A percentile compares a stretch with the other conserved stretches of the same genome.
These are phyloP conservation scores for Penicillium silybi DNA, from an alignment of 495 filamentous ascomycete genomes.

Conservation along the genomic window DNA sequence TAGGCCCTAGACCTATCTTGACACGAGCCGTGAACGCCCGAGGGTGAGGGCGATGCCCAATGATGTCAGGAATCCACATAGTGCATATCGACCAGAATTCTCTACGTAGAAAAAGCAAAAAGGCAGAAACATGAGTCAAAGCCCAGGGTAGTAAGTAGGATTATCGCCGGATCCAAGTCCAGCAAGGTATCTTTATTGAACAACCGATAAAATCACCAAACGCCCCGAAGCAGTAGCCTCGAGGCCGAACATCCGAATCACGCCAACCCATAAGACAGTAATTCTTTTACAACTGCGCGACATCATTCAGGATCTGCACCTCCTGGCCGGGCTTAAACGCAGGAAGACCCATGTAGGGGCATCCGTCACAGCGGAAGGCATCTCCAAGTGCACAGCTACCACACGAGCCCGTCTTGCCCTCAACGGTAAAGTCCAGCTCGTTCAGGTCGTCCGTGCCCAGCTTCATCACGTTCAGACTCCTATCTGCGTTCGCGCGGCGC, in stretches of 20 bases:
- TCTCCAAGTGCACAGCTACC: conserved; percentile 91
- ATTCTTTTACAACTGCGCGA: conserved; percentile 66
- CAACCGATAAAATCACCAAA: conserved; percentile 1
- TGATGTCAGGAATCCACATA: conserved; percentile 5
- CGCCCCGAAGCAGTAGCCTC: background rate
- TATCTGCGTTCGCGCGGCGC: conserved; percentile 59
- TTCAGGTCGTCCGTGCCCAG: conserved; percentile 71
- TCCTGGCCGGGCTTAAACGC: conserved; percentile 97
- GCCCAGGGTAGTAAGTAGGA: background rate
- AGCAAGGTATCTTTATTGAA: conserved; percentile 12
- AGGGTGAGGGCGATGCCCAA: conserved; percentile 2
- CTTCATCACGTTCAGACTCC: conserved; percentile 60
- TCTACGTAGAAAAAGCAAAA: background rate
- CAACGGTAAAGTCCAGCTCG: conserved; percentile 90
- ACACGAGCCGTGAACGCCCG: background rate
- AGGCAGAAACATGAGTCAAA: background rate
- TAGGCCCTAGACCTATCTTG: background rate
- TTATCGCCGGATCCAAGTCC: background rate
- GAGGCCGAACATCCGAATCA: background rate
- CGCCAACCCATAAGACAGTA: background rate
- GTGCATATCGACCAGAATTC: background rate
- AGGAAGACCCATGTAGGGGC: conserved; percentile 89
- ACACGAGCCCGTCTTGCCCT: conserved; percentile 88
- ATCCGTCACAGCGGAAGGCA: conserved; percentile 58
- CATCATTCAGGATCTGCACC: conserved; percentile 78